phyloP scores from a whole-genome alignment of 2,329 filamentous ascomycete genomes.

The Metarhizium sp. region DNA sequence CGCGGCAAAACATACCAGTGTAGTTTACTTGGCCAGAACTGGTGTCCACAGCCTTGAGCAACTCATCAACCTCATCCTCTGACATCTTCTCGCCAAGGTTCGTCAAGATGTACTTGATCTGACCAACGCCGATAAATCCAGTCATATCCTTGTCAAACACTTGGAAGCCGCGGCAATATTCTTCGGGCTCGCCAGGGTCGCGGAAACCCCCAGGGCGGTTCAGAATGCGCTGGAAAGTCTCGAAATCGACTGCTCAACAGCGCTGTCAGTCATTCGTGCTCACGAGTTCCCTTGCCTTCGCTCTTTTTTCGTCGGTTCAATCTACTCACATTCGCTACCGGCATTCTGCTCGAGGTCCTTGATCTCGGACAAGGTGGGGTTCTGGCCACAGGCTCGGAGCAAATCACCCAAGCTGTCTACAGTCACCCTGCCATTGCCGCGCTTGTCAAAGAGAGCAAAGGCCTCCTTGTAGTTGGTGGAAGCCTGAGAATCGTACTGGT shows the following conservation, averaged over 20 bases:
- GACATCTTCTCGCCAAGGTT: constrained; percentile 99
- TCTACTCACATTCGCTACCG: constrained; percentile 76
- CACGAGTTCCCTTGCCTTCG: no score
- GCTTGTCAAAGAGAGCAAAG: constrained; percentile 99
- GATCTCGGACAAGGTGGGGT: constrained; percentile 91
- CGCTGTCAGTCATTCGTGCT: background rate
- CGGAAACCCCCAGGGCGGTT: constrained; percentile 98
- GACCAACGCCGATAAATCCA: constrained; percentile 93
- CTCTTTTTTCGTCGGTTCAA: background rate
- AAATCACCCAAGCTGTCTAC: constrained; percentile 85
- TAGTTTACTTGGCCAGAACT: constrained; percentile 97
- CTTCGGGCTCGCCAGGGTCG: constrained; percentile 92
- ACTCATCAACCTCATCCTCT: constrained; percentile 96
- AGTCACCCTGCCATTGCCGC: constrained; percentile 85
- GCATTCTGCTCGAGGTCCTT: constrained; percentile 83
- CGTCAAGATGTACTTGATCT: constrained; percentile 95
- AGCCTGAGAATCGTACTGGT: constrained; percentile 49
- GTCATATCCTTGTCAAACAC: constrained; percentile 99
- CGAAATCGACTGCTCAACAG: constrained; percentile 74
- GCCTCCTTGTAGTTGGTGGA: constrained; percentile 99
- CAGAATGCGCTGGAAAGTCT: constrained; percentile 91
- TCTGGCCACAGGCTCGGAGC: constrained; percentile 93
- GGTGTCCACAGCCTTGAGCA: constrained; percentile 96
- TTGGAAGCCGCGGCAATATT: constrained; percentile 98
- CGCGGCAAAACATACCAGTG: constrained; percentile 53